Evolutionary conservation across 2,329 filamentous ascomycete genomes (phyloP).

Genomic region (Colletotrichum navitas): DNA sequence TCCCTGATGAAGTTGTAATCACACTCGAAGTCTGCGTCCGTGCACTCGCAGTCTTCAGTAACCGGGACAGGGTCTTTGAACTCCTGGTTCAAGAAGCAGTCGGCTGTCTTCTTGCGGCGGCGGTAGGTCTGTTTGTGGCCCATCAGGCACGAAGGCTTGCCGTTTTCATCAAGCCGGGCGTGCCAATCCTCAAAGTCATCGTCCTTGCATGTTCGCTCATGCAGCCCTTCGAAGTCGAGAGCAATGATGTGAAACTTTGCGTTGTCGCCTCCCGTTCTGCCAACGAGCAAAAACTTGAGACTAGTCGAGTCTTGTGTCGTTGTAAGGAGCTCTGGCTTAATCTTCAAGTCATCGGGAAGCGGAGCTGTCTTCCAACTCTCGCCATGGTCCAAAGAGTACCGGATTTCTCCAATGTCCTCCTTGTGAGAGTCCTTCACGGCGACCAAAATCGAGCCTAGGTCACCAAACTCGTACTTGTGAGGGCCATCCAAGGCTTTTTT

Average conservation of each 20-base stretch:
- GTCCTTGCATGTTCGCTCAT: constrained; percentile 82
- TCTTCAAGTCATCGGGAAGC: constrained; percentile 74
- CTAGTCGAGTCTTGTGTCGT: constrained; percentile 94
- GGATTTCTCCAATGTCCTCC: constrained; percentile 68
- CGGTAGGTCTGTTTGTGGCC: constrained; percentile 91
- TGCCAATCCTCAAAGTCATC: constrained; percentile 90
- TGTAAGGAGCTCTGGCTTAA: constrained; percentile 81
- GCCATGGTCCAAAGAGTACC: constrained; percentile 91
- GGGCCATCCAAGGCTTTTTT: constrained; percentile 79
- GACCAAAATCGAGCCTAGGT: constrained; percentile 89
- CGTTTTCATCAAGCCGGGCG: constrained; percentile 83
- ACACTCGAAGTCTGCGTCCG: constrained; percentile 90
- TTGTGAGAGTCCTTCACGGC: constrained; percentile 81
- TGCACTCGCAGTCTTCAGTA: constrained; percentile 83
- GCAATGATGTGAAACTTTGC: constrained; percentile 74
- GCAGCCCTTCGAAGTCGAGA: constrained; percentile 85
- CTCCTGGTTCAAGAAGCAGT: constrained; percentile 89
- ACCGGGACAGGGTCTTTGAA: constrained; percentile 83
- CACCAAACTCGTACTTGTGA: constrained; percentile 96
- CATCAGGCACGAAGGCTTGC: constrained; percentile 91
- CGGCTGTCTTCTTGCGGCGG: constrained; percentile 85
- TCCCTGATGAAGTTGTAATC: constrained; percentile 88
- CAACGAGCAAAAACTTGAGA: constrained; percentile 88
- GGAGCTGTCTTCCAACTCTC: constrained; percentile 82
- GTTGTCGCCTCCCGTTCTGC: constrained; percentile 64